Evolutionary conservation across 805 yeast genomes (phyloP).

Genomic region (Kuraishia capsulata): DNA sequence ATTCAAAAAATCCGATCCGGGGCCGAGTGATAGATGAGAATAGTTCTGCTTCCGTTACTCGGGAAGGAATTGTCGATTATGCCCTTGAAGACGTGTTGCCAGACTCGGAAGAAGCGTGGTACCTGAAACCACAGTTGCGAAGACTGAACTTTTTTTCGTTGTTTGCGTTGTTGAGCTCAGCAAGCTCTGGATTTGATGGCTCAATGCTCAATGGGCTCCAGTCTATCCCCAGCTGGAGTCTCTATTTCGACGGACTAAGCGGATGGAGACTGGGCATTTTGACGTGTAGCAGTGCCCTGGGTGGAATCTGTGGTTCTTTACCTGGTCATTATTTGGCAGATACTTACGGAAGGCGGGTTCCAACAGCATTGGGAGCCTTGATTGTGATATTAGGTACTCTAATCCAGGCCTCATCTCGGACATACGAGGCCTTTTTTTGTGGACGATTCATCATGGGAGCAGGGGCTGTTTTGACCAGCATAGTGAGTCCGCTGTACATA

Average conservation of each 20-base stretch:
- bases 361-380: conserved; percentile 40
- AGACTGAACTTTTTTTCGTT: background rate
- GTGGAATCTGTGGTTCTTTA: conserved; percentile 21
- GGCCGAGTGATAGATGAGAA: too few relatives aligned
- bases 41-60: too few relatives aligned
- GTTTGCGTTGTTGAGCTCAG: conserved; percentile 15
- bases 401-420: conserved; percentile 38
- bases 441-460: conserved; percentile 40
- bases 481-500: conserved; percentile 36
- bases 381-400: conserved; percentile 47
- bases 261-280: conserved; percentile 26
- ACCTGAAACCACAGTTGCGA: background rate
- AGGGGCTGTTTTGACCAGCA: conserved; percentile 31
- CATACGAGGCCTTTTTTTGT: conserved; percentile 24
- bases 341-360: conserved; percentile 49
- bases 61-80: too few relatives aligned
- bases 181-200: conserved; percentile 32
- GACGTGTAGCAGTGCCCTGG: conserved; percentile 27
- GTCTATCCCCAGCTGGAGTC: conserved; percentile 25
- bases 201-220: conserved; percentile 38
- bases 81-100: too few relatives aligned
- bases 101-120: too few relatives aligned
- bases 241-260: conserved; percentile 21
- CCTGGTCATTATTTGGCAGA: conserved; percentile 28
- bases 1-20: too few relatives aligned